Evolutionary conservation across 441 rosid species (phyloP), one percentile per base, ranked within the genome.

Genomic region (Populus hybrid): DNA sequence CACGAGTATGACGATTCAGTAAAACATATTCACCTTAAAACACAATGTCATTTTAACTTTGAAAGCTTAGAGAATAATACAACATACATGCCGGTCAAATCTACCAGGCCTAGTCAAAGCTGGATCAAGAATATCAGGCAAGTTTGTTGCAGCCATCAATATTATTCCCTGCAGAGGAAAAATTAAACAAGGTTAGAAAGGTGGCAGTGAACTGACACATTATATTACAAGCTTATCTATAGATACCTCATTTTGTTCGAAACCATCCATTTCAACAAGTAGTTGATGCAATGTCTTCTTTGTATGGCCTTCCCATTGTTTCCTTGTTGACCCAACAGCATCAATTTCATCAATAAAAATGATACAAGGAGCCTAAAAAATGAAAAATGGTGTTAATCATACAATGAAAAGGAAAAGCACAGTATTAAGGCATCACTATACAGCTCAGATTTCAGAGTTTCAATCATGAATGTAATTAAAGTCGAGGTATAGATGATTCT

Each of bases 231-330:
- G 63, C 76, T 75, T 67, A 66, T 79, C 64, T 50, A 68, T 18
- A 82, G 5, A 64, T 87, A 93, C 98, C 99, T 94, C 98, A 83
- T 96, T 96, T 79, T 96, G 96, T 83, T 94, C 99, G 84, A 94
- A 94, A 78, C 99, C 98, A 87, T 93, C 99, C 98, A 94, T 96
- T 85, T 96, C 98, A 35, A 96, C 99, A 71, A 96, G 99, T 73
- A 96, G 83, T 78, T 96, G 99, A 83, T 96, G 99, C 86, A 96
- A 83, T n/a, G 98, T 96, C 86, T 93, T 94, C 93, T 96, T 94
- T 18, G 99, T 94, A 87, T 96, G 98, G 74, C 99, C 99, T 87
- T 96, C 99, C 99, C 99, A 94, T 86, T 94, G 98, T 81, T 96
- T 96, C 78, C 99, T 83, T 7, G 98, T 94, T 31, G 99, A 93